Evolutionary conservation across 169 alveolate genomes (phyloP).

Genomic region (Plasmodium vinckei): DNA sequence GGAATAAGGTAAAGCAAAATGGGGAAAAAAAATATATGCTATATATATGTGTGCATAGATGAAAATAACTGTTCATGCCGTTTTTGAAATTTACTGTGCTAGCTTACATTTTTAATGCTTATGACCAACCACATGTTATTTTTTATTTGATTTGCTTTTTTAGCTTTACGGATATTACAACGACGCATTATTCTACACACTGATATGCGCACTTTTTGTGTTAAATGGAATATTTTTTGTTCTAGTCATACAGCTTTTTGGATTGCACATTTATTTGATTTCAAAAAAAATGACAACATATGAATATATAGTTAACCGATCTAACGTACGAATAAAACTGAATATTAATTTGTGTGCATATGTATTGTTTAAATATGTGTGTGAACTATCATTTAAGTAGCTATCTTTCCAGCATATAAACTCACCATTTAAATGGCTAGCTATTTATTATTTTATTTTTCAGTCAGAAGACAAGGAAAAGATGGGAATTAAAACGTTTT

Average conservation of each 20-base stretch:
- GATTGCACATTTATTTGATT: slow-evolving; percentile 78
- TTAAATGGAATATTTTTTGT: slow-evolving; percentile 46
- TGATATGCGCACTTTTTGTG: slow-evolving; percentile 39
- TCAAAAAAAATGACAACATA: slow-evolving; percentile 81
- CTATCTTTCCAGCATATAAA: neutral
- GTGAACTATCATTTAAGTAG: neutral
- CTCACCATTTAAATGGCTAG: neutral
- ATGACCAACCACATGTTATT: neutral
- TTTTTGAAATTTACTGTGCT: slow-evolving; percentile 1
- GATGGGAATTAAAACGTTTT: slow-evolving; percentile 56
- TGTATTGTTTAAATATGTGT: neutral
- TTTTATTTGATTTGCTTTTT: slow-evolving; percentile 5
- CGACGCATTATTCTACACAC: slow-evolving; percentile 61
- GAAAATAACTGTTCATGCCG: neutral
- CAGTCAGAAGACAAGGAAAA: slow-evolving; percentile 63
- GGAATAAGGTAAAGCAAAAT: slow-evolving; percentile 38
- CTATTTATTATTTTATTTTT: neutral
- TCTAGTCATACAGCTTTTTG: slow-evolving; percentile 78
- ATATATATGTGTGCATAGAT: neutral
- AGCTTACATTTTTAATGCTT: too few species aligned
- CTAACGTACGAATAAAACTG: slow-evolving; percentile 19
- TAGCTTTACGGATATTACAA: slow-evolving; percentile 72
- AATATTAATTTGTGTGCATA: neutral
- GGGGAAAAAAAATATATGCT: neutral
- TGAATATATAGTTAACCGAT: slow-evolving; percentile 79